Evolutionary conservation across 73 alveolate species (phyloP).

Genomic region (Paramecium caudatum): DNA sequence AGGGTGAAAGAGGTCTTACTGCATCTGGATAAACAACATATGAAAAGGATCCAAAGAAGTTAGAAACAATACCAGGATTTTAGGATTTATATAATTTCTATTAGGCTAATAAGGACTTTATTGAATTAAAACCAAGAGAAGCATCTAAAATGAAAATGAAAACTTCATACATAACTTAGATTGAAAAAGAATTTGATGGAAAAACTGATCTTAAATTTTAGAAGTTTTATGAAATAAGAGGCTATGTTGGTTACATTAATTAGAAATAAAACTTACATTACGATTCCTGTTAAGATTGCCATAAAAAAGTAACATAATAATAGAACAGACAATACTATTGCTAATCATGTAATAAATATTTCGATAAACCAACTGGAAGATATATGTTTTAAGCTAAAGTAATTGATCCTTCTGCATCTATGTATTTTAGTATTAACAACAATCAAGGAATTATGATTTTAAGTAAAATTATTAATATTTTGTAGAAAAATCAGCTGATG

Average conservation of each 20-base stretch:
- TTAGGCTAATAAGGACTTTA: slow-evolving; percentile 12
- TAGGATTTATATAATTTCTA: neutral
- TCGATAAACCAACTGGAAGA: neutral
- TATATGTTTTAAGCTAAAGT: slow-evolving; percentile 5
- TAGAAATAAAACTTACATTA: neutral
- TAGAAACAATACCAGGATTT: neutral
- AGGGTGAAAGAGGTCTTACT: neutral
- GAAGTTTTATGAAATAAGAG: slow-evolving; percentile 42
- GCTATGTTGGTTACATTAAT: neutral
- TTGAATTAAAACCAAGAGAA: slow-evolving; percentile 11
- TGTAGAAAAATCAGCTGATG: neutral
- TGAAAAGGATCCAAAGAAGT: neutral
- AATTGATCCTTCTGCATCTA: neutral
- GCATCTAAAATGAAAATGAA: slow-evolving; percentile 11
- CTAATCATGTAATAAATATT: neutral
- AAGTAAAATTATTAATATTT: neutral
- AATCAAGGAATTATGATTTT: neutral
- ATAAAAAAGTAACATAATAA: neutral
- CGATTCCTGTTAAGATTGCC: neutral
- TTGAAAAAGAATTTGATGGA: slow-evolving; percentile 10
- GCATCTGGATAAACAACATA: neutral
- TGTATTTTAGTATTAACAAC: neutral
- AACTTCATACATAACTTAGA: neutral
- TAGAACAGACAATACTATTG: neutral
- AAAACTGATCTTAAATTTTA: neutral